Evolutionary conservation across 192 early-diverging fungal genomes (phyloP).

Genomic region (Haplosporangium gracile): DNA sequence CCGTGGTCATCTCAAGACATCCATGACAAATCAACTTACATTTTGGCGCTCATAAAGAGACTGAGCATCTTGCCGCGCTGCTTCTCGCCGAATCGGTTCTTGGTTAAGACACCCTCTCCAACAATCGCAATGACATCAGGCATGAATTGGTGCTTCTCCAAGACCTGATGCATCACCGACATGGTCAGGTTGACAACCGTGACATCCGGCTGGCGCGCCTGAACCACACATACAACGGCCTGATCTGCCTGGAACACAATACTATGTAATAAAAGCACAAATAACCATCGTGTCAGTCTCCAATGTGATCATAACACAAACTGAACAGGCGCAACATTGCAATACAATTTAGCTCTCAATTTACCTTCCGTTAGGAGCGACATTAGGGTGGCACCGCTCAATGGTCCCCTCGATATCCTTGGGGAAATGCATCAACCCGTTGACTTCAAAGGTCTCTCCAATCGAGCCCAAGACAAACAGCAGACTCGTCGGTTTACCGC

Average conservation of each 20-base stretch:
- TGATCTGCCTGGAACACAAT: slow-evolving; percentile 61
- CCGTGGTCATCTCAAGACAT: not conserved
- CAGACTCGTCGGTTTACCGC: slow-evolving; percentile 60
- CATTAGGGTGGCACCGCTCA: slow-evolving; percentile 71
- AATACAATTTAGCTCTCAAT: not conserved
- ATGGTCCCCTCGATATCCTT: slow-evolving; percentile 81
- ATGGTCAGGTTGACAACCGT: slow-evolving; percentile 68
- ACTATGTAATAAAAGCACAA: slow-evolving; percentile 17
- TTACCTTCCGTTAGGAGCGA: slow-evolving; percentile 65
- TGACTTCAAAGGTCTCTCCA: slow-evolving; percentile 76
- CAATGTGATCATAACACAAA: not conserved
- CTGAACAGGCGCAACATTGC: not conserved
- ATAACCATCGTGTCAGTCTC: slow-evolving; percentile 7
- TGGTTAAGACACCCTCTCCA: slow-evolving; percentile 65
- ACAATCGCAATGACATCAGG: slow-evolving; percentile 80
- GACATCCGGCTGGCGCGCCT: slow-evolving; percentile 46
- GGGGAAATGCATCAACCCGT: slow-evolving; percentile 81
- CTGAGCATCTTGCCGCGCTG: slow-evolving; percentile 62
- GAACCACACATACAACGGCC: slow-evolving; percentile 53
- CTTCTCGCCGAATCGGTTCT: slow-evolving; percentile 77
- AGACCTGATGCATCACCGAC: slow-evolving; percentile 71
- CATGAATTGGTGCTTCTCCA: slow-evolving; percentile 80
- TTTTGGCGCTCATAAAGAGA: slow-evolving; percentile 56
- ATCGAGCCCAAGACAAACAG: slow-evolving; percentile 85
- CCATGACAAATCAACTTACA: slow-evolving; percentile 20